Evolutionary conservation across 139 green algal species (phyloP).

Genomic region (Gonium pectorale): DNA sequence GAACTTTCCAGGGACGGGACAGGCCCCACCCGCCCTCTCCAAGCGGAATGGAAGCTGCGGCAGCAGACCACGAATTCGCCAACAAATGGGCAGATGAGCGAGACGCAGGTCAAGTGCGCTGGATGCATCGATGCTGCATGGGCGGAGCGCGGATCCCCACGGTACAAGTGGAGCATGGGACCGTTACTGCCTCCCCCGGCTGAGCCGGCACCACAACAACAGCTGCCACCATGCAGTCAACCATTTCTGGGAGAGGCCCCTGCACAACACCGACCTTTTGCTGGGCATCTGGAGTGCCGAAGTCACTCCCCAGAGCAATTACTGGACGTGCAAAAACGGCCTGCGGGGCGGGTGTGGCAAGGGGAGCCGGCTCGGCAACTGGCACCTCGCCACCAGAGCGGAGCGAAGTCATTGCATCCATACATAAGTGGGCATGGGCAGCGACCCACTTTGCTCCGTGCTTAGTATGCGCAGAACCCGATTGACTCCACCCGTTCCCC

Average conservation of each 20-base stretch:
- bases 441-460: background rate
- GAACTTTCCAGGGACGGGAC: constrained; percentile 49
- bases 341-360: constrained; percentile 34
- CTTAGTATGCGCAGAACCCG: too few species aligned
- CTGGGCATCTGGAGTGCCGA: constrained; percentile 16
- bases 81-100: too few species aligned
- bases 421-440: too few species aligned
- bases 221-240: background rate
- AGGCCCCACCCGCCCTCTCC: too few species aligned
- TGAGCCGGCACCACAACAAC: too few species aligned
- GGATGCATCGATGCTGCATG: too few species aligned
- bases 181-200: too few species aligned
- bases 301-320: constrained; percentile 71
- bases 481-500: too few species aligned
- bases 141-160: too few species aligned
- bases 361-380: background rate
- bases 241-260: background rate
- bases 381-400: background rate
- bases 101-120: too few species aligned
- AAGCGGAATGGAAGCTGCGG: constrained; percentile 66
- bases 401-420: background rate
- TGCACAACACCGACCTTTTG: background rate
- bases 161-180: too few species aligned
- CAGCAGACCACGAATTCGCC: too few species aligned
- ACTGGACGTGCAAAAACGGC: constrained; percentile 68